Conservation (phyloP, 768 basidiomycete species). For the Paxillus ammoniavirescens region DNA sequence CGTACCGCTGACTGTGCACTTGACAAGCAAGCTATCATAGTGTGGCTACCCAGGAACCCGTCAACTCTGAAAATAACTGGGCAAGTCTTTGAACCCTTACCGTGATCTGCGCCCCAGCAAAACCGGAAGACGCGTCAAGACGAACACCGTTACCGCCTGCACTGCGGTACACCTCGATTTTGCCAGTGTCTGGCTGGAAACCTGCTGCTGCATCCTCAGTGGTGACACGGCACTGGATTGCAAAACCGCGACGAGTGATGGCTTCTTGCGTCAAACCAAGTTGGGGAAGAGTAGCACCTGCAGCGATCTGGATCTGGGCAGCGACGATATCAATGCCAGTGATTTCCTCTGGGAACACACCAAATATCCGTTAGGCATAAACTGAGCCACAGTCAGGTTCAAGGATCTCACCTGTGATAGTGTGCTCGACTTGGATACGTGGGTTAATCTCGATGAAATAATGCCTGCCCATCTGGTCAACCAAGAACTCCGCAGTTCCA, state of each 20-base stretch:
- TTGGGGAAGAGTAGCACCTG: constrained; percentile 92
- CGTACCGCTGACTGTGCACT: constrained; percentile 92
- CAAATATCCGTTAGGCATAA: neutral
- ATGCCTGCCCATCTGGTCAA: constrained; percentile 93
- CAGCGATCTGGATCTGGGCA: constrained; percentile 99
- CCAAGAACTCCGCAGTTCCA: constrained; percentile 97
- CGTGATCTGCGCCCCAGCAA: constrained; percentile 98
- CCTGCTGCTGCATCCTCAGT: constrained; percentile 90
- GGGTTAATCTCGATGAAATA: constrained; percentile 99
- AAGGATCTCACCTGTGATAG: constrained; percentile 78
- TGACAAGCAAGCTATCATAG: constrained; percentile 97
- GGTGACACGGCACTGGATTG: constrained; percentile 97
- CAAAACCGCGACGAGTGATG: constrained; percentile 93
- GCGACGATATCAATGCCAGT: constrained; percentile 99
- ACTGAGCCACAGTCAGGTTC: neutral
- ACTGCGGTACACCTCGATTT: constrained; percentile 98
- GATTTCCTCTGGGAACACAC: constrained; percentile 82
- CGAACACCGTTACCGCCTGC: constrained; percentile 99
- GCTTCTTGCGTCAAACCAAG: constrained; percentile 95
- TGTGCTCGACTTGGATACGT: constrained; percentile 99
- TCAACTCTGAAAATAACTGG: constrained; percentile 3
- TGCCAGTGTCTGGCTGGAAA: constrained; percentile 99
- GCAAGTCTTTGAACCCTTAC: constrained; percentile 41
- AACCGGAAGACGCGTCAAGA: constrained; percentile 94
- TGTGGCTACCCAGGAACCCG: constrained; percentile 62